A percentile compares a stretch with the other conserved stretches of the same genome.
Conservation (phyloP, 2,329 filamentous ascomycete genomes). For the Proliferodiscus dingleyae region DNA sequence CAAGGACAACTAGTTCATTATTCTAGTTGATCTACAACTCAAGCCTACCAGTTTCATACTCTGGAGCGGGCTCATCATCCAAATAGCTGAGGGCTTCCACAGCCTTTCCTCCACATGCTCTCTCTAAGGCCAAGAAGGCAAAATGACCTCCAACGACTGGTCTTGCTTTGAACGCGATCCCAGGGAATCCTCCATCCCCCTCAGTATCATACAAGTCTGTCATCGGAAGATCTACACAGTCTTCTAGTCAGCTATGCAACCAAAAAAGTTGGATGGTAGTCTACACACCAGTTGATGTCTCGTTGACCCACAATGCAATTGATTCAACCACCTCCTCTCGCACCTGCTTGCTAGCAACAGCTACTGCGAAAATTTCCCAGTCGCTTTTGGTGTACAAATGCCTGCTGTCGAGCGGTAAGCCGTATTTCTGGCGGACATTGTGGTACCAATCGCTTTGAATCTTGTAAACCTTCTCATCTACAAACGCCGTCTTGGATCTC, state of each 20-base stretch:
- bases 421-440: conserved; percentile 73
- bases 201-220: conserved; percentile 83
- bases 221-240: conserved; percentile 58
- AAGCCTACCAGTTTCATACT: conserved; percentile 5
- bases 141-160: conserved; percentile 85
- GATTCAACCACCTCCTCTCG: conserved; percentile 67
- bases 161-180: conserved; percentile 70
- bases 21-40: conserved; percentile 17
- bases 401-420: conserved; percentile 74
- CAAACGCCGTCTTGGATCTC: conserved; percentile 47
- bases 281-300: conserved; percentile 60
- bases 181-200: conserved; percentile 68
- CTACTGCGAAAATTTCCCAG: conserved; percentile 86
- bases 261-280: neutral
- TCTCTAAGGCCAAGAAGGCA: conserved; percentile 74
- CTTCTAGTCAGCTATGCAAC: conserved; percentile 16
- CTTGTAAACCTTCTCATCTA: conserved; percentile 71
- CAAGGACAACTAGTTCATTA: neutral
- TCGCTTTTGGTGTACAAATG: conserved; percentile 85
- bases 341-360: conserved; percentile 64
- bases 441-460: conserved; percentile 79
- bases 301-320: conserved; percentile 77
- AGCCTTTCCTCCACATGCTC: conserved; percentile 69
- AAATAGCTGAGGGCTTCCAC: conserved; percentile 51
- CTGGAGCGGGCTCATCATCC: conserved; percentile 32